Conservation (phyloP, 2,329 filamentous ascomycete species). For the Gliomastix tumulicola region DNA sequence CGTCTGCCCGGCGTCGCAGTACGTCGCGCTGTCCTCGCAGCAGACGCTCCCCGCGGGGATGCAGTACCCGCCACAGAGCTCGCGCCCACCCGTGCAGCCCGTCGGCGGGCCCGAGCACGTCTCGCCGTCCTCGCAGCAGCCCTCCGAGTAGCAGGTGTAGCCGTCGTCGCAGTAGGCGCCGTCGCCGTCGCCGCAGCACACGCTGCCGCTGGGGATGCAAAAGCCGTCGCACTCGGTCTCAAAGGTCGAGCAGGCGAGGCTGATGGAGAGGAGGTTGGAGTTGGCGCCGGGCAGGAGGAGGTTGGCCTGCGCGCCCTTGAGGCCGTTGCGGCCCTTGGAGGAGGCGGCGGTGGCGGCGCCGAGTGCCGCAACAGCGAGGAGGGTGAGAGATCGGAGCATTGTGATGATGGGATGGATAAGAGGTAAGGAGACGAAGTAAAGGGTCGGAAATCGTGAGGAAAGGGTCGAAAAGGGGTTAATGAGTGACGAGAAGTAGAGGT, state of each 20-base stretch:
- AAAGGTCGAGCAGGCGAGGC: conserved; percentile 11
- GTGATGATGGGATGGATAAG: too few relatives aligned
- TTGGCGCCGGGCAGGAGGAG: conserved; percentile 11
- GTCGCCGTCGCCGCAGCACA: conserved; percentile 19
- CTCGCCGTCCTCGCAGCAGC: conserved; percentile 24
- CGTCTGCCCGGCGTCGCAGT: conserved; percentile 6
- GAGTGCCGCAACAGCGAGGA: too few relatives aligned
- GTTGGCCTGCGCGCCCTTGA: conserved; percentile 8
- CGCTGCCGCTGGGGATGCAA: conserved; percentile 19
- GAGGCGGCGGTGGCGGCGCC: too few relatives aligned
- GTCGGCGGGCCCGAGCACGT: conserved; percentile 18
- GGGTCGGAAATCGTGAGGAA: too few relatives aligned
- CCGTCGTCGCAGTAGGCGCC: conserved; percentile 22
- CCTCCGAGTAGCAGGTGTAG: conserved; percentile 16
- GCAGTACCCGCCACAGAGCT: conserved; percentile 10
- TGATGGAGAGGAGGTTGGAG: conserved; percentile 10
- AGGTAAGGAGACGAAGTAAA: too few relatives aligned
- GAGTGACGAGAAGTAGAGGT: too few relatives aligned
- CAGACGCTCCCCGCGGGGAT: conserved; percentile 10
- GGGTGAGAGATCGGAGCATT: too few relatives aligned
- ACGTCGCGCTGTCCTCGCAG: conserved; percentile 3
- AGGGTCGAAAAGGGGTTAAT: too few relatives aligned
- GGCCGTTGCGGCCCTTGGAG: background rate
- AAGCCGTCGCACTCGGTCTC: conserved; percentile 16
- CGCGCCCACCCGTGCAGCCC: conserved; percentile 1